phyloP scores from a whole-genome alignment of 2,329 filamentous ascomycete genomes.

The Ophiostoma ulmi region DNA sequence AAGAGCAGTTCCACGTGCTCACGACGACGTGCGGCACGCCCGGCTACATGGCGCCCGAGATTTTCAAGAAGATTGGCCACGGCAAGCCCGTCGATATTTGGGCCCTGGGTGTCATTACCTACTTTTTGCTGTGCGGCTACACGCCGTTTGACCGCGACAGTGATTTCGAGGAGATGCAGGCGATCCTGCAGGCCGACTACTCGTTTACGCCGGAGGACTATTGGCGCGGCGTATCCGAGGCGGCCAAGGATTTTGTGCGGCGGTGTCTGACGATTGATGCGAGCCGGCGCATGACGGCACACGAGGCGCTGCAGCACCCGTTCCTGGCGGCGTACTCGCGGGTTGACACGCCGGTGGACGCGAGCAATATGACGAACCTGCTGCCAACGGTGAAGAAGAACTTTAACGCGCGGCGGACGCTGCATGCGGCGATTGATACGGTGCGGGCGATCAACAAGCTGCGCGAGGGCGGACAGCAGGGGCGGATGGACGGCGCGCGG shows the following conservation, averaged over 20 bases:
- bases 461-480: constrained; percentile 47
- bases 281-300: constrained; percentile 79
- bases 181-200: constrained; percentile 94
- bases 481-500: constrained; percentile 56
- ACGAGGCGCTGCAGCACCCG: constrained; percentile 65
- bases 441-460: constrained; percentile 67
- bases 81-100: constrained; percentile 98
- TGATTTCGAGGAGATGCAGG: constrained; percentile 99
- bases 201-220: constrained; percentile 91
- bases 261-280: constrained; percentile 89
- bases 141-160: constrained; percentile 96
- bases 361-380: constrained; percentile 42
- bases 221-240: constrained; percentile 86
- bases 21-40: constrained; percentile 97
- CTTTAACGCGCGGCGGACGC: constrained; percentile 63
- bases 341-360: constrained; percentile 40
- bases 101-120: constrained; percentile 97
- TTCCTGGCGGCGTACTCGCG: constrained; percentile 46
- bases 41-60: constrained; percentile 98
- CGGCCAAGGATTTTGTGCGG: constrained; percentile 87
- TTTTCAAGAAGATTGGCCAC: constrained; percentile 97
- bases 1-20: constrained; percentile 94
- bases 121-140: constrained; percentile 96
- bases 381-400: constrained; percentile 68
- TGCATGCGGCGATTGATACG: constrained; percentile 66